Evolutionary conservation across 345 rosid genomes (phyloP).

Genomic region (Populus pruinosa): DNA sequence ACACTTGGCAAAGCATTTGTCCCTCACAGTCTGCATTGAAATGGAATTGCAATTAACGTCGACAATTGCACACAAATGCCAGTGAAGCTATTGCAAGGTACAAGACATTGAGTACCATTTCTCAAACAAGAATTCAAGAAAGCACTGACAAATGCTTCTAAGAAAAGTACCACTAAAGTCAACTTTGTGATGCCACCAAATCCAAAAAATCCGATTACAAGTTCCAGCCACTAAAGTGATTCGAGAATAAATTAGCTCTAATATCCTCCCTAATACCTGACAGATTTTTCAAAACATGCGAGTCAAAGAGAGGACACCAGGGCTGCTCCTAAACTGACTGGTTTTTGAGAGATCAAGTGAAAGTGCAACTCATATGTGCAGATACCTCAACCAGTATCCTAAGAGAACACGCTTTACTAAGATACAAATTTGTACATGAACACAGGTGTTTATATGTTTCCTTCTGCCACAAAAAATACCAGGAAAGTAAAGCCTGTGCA

Average conservation of each 20-base stretch:
- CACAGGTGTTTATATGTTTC: not conserved
- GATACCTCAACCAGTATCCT: not conserved
- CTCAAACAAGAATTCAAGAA: not conserved
- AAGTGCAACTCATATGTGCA: not conserved
- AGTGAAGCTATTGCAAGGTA: not conserved
- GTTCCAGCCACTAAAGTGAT: no score
- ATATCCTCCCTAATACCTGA: not conserved
- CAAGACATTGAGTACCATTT: not conserved
- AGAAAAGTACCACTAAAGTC: not conserved
- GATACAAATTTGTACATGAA: not conserved
- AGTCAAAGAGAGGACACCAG: not conserved
- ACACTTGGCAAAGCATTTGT: slow-evolving; percentile 87
- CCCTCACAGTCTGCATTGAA: slow-evolving; percentile 60
- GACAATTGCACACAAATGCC: not conserved
- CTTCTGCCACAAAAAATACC: not conserved
- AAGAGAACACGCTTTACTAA: not conserved
- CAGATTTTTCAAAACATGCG: not conserved
- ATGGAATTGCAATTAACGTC: not conserved
- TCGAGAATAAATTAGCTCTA: not conserved
- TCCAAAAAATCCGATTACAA: no score
- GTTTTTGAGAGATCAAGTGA: not conserved
- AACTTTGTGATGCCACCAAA: no score
- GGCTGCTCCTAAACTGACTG: not conserved
- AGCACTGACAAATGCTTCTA: not conserved
- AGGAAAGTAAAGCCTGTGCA: not conserved